Evolutionary conservation across 2,329 filamentous ascomycete genomes (phyloP), one percentile per base, ranked within the genome.

Genomic region (Monosporascus ibericus): DNA sequence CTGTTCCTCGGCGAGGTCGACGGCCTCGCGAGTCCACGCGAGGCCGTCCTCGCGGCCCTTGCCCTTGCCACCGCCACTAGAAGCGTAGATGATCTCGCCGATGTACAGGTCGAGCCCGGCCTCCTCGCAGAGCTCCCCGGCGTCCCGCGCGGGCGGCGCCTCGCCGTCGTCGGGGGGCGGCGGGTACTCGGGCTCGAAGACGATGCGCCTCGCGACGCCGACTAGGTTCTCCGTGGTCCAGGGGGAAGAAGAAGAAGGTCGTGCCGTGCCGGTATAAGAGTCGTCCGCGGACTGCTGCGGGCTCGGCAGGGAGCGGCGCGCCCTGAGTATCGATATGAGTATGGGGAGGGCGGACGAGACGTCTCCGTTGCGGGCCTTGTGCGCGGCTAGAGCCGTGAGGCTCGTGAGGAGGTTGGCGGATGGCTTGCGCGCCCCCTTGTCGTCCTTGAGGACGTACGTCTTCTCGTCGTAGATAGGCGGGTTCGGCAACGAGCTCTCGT

Each of bases 41-140:
- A 96, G 76, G 0, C 91, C 92, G 55, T 87, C 85, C 48, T 89
- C 84, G 48, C 75, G 74, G 18, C 67, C 69, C 48, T 44, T 44
- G 22, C 42, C n/a, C 3, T 6, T 44, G 22, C 40, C 11, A 2
- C 78, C 5, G 80, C 46, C 47, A 51, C 51, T 81, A 0, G 25
- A 27, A 8, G 89, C 82, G 68, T 88, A 96, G 34, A 97, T 79
- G 49, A 97, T 95, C 72, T 97, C 92, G 53, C 92, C 92, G 57
- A 97, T 92, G 69, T 96, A 94, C 24, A 91, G 80, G 76, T 90
- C 91, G 15, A 96, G 72, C 0, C 84, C 90, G 3, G 91, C 90
- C 69, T 96, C 92, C 59, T 94, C 87, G 69, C 92, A 96, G 38
- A 81, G 79, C 58, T 88, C 83, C 27, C 78, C 75, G 9, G 82